Evolutionary conservation across 495 filamentous ascomycete species (phyloP).

Genomic region (Barbatosphaeria neglecta): DNA sequence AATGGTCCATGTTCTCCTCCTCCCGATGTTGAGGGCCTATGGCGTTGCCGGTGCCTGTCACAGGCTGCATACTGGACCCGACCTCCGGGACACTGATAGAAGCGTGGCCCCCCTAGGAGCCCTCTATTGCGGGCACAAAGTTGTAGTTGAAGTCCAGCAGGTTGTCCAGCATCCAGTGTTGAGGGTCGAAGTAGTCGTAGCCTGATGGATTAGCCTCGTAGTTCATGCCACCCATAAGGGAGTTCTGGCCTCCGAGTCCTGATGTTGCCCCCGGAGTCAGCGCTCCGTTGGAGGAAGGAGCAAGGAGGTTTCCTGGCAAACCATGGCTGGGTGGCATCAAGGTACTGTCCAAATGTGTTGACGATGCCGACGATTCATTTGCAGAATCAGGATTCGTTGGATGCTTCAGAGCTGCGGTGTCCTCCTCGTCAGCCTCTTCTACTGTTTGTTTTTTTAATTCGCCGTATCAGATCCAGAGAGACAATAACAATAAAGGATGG

Average conservation of each 20-base stretch:
- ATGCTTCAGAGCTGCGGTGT: conserved; percentile 64
- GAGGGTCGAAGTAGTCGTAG: conserved; percentile 78
- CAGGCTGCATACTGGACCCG: too few species aligned
- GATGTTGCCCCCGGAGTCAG: conserved; percentile 32
- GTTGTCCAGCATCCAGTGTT: conserved; percentile 85
- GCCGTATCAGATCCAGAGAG: too few species aligned
- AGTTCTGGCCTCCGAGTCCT: conserved; percentile 28
- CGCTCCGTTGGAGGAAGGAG: conserved; percentile 29
- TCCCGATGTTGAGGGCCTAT: too few species aligned
- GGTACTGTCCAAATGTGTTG: conserved; percentile 45
- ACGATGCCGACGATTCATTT: conserved; percentile 60
- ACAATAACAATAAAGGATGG: not conserved
- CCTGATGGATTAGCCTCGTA: conserved; percentile 46
- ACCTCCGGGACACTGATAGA: too few species aligned
- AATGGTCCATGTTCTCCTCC: too few species aligned
- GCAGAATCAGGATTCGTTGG: conserved; percentile 76
- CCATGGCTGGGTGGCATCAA: conserved; percentile 31
- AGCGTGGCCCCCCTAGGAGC: conserved; percentile 23
- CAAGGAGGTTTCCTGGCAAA: conserved; percentile 14
- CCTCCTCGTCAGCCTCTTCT: conserved; percentile 22
- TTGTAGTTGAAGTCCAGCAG: conserved; percentile 69
- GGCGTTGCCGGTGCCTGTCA: too few species aligned
- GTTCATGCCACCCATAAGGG: conserved; percentile 32
- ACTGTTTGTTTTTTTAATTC: too few species aligned
- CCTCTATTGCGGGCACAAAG: conserved; percentile 36